phyloP scores from a whole-genome alignment of 208 protist genomes.

The Novymonas esmeraldas region DNA sequence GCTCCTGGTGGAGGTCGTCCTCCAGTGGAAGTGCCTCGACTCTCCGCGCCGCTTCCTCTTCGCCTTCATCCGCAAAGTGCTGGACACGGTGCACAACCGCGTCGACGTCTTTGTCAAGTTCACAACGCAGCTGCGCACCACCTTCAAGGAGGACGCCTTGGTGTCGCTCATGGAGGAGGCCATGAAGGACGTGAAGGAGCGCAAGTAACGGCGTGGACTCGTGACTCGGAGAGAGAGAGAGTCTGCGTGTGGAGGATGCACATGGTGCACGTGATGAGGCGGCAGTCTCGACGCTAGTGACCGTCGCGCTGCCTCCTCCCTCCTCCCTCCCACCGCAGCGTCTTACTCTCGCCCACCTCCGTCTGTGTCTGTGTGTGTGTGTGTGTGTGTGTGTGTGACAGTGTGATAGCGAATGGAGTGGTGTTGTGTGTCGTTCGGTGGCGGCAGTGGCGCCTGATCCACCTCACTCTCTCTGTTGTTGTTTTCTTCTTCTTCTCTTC shows the following conservation, averaged over 20 bases:
- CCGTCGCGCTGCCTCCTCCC: too few relatives aligned
- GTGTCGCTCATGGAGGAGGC: constrained; percentile 40
- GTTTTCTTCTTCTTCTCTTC: not conserved
- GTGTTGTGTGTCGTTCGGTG: too few relatives aligned
- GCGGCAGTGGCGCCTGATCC: too few relatives aligned
- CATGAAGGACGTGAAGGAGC: constrained; percentile 43
- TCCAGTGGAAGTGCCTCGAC: constrained; percentile 63
- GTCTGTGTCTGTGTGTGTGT: too few relatives aligned
- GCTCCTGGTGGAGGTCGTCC: constrained; percentile 78
- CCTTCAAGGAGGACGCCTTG: constrained; percentile 38
- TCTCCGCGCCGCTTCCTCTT: constrained; percentile 52
- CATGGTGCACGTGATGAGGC: too few relatives aligned
- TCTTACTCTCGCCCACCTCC: too few relatives aligned
- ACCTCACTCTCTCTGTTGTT: too few relatives aligned
- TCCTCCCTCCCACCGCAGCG: too few relatives aligned
- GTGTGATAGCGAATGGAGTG: too few relatives aligned
- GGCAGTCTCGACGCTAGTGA: too few relatives aligned
- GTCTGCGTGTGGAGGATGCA: not conserved
- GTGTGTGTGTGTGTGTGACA: too few relatives aligned
- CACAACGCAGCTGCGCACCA: constrained; percentile 37
- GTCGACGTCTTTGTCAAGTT: constrained; percentile 57
- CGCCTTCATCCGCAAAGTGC: constrained; percentile 54
- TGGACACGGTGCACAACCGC: constrained; percentile 28
- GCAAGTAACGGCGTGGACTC: not conserved
- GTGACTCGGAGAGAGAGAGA: not conserved